phyloP scores from a whole-genome alignment of 768 basidiomycete genomes.

The Lactarius quietus region DNA sequence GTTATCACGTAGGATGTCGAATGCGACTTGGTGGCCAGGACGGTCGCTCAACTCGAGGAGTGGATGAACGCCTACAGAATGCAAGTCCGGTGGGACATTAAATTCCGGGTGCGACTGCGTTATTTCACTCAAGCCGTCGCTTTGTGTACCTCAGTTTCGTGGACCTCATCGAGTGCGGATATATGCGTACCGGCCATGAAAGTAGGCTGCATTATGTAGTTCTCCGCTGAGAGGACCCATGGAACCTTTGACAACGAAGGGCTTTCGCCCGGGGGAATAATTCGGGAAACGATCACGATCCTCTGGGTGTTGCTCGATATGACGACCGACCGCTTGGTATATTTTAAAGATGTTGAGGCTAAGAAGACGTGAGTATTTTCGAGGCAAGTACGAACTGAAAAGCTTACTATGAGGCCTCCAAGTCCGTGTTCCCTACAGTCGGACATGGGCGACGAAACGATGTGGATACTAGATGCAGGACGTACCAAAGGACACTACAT shows the following conservation, averaged over 20 bases:
- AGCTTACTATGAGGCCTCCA: conserved; percentile 57
- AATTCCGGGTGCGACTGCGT: conserved; percentile 63
- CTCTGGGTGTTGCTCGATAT: conserved; percentile 53
- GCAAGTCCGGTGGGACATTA: conserved; percentile 32
- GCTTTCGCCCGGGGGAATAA: conserved; percentile 47
- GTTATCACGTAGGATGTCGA: conserved; percentile 50
- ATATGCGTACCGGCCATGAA: conserved; percentile 65
- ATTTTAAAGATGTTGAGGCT: conserved; percentile 75
- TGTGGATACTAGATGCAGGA: background rate
- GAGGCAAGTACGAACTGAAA: conserved; percentile 1
- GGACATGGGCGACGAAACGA: background rate
- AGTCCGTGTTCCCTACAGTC: conserved; percentile 64
- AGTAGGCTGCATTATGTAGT: conserved; percentile 74
- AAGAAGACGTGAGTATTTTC: background rate
- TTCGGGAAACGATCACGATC: conserved; percentile 59
- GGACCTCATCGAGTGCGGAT: background rate
- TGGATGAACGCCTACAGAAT: conserved; percentile 33
- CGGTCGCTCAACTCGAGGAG: conserved; percentile 46
- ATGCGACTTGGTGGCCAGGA: conserved; percentile 50
- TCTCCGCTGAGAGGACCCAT: conserved; percentile 67
- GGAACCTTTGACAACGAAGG: conserved; percentile 63
- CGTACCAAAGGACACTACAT: conserved; percentile 73
- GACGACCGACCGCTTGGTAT: conserved; percentile 62
- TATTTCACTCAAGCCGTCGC: conserved; percentile 68
- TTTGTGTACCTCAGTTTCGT: conserved; percentile 30